phyloP scores from a whole-genome alignment of 345 rosid species.

The Eucalyptus regnans region DNA sequence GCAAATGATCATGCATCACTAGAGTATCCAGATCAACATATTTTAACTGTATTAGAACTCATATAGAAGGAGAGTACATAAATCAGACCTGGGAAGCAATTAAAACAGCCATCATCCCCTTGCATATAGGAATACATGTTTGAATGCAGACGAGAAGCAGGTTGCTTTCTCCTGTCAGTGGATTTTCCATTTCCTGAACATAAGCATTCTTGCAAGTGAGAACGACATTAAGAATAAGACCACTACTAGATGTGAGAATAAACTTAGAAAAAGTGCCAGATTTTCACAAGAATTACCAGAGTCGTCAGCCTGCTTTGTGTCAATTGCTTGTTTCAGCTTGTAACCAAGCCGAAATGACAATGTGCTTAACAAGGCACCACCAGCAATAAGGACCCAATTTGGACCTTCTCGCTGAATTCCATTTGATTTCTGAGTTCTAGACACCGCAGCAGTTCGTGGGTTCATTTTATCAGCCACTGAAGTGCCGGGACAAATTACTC shows the following conservation, averaged over 20 bases:
- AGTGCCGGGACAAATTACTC: conserved; percentile 1
- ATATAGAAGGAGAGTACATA: neutral
- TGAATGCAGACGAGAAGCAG: conserved; percentile 24
- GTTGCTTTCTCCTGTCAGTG: conserved; percentile 33
- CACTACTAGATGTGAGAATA: neutral
- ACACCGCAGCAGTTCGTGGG: conserved; percentile 25
- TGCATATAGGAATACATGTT: conserved; percentile 39
- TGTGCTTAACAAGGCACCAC: conserved; percentile 92
- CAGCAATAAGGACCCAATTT: conserved; percentile 87
- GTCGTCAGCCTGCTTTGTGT: conserved; percentile 37
- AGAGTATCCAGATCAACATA: neutral
- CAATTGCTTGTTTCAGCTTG: conserved; percentile 71
- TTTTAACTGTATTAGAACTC: neutral
- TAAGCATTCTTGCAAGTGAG: neutral
- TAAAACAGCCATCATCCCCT: conserved; percentile 39
- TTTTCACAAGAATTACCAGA: conserved; percentile 7
- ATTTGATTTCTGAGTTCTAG: conserved; percentile 42
- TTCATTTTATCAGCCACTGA: conserved; percentile 43
- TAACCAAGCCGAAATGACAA: conserved; percentile 82
- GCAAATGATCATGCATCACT: neutral
- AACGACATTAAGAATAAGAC: neutral
- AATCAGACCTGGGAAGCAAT: conserved; percentile 39
- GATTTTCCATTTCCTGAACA: conserved; percentile 29
- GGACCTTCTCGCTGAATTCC: conserved; percentile 49
- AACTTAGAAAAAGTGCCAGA: neutral